A percentile compares a stretch with the other conserved stretches of the same genome.
phyloP scores from a whole-genome alignment of 495 filamentous ascomycete species.

The Penicillium subrubescens region DNA sequence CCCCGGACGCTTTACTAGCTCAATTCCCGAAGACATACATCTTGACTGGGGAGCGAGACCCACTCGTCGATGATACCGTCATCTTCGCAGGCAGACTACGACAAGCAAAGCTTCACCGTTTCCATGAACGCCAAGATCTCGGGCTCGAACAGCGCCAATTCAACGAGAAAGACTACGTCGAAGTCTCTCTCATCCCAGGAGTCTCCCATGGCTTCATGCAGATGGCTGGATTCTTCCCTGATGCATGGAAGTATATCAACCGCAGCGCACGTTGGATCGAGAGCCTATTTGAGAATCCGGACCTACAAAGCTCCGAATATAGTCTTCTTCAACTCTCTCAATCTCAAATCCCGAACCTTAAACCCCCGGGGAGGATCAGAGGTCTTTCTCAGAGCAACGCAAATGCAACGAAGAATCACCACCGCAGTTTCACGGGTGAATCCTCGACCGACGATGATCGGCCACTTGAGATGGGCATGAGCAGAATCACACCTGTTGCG shows the following conservation, averaged over 20 bases:
- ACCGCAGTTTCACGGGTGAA: constrained; percentile 52
- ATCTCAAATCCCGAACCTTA: constrained; percentile 4
- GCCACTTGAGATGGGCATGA: constrained; percentile 77
- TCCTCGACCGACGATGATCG: constrained; percentile 78
- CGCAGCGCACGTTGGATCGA: constrained; percentile 77
- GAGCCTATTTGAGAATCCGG: constrained; percentile 61
- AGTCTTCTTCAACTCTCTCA: constrained; percentile 22
- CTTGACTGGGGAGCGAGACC: constrained; percentile 92
- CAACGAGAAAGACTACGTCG: constrained; percentile 74
- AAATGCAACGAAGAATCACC: constrained; percentile 27
- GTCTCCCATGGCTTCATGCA: constrained; percentile 92
- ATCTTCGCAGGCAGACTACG: constrained; percentile 89
- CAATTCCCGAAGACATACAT: constrained; percentile 91
- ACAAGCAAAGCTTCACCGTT: constrained; percentile 74
- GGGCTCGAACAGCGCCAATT: constrained; percentile 63
- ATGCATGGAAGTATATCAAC: constrained; percentile 80
- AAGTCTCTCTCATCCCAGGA: constrained; percentile 82
- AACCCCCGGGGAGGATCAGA: constrained; percentile 1
- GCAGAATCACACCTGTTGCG: constrained; percentile 27
- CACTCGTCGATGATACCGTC: constrained; percentile 93
- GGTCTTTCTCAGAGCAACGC: background rate
- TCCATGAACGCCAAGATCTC: constrained; percentile 61
- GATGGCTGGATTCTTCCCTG: constrained; percentile 82
- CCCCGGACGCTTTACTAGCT: constrained; percentile 79
- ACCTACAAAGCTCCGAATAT: constrained; percentile 36